Percentiles rank a stretch among this genome's conserved stretches.
Evolutionary conservation across 148 eudicot species (phyloP).

Genomic region (Diospyros lotus): DNA sequence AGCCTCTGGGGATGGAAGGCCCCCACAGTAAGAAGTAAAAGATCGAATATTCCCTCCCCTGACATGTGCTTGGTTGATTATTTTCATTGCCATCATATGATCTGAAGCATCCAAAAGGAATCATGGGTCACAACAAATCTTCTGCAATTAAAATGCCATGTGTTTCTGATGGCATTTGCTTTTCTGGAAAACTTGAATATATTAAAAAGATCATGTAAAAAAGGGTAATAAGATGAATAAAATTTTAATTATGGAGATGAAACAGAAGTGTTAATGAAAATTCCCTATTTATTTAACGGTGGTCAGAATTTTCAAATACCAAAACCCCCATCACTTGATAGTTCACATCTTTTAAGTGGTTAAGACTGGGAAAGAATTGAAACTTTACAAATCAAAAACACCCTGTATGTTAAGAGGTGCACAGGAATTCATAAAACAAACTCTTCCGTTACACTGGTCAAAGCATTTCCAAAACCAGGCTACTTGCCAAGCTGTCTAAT

Average conservation of each 20-base stretch:
- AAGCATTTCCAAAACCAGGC: not conserved
- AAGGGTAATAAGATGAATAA: not conserved
- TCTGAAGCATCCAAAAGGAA: constrained; percentile 37
- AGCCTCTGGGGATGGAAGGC: constrained; percentile 96
- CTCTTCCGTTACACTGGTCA: not conserved
- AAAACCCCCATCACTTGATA: not conserved
- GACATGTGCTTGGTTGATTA: constrained; percentile 76
- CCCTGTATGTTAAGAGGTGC: not conserved
- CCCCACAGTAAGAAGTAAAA: constrained; percentile 90
- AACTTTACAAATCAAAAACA: not conserved
- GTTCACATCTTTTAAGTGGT: not conserved
- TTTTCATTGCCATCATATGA: constrained; percentile 99
- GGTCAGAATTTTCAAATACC: not conserved
- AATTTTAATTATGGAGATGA: not conserved
- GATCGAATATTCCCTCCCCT: constrained; percentile 70
- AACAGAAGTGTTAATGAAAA: not conserved
- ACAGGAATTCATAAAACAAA: not conserved
- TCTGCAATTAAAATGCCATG: not conserved
- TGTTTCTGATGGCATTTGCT: not conserved
- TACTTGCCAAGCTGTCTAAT: not conserved
- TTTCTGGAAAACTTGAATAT: too few species aligned
- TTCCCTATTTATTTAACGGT: not conserved
- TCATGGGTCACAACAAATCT: constrained; percentile 7
- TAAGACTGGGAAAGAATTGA: not conserved
- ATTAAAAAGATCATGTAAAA: too few species aligned